A percentile compares a stretch with the other conserved stretches of the same genome.
Conservation (phyloP, 73 alveolate genomes). For the Tetrahymena thermophila region DNA sequence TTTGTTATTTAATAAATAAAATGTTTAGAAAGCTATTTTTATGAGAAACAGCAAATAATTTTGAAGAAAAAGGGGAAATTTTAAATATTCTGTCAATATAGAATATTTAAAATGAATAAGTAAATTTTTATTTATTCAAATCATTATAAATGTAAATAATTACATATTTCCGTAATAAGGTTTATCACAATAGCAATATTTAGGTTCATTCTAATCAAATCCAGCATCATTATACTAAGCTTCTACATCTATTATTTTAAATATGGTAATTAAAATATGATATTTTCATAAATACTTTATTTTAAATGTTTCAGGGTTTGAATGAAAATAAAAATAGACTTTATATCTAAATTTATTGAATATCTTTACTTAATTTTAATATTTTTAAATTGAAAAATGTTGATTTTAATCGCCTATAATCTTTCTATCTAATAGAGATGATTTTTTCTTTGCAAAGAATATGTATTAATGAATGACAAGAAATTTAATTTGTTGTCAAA, state of each 20-base stretch:
- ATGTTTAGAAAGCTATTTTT: background rate
- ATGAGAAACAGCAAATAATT: background rate
- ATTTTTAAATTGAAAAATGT: background rate
- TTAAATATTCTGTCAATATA: background rate
- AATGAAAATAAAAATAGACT: background rate
- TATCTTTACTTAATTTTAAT: background rate
- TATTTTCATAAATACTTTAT: background rate
- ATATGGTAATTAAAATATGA: background rate
- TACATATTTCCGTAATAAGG: background rate
- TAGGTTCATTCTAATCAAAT: background rate
- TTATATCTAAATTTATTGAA: background rate
- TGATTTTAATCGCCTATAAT: background rate
- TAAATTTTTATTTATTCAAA: background rate
- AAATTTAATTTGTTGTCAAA: too few species aligned
- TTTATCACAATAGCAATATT: background rate
- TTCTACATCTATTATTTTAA: background rate
- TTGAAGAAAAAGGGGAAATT: background rate
- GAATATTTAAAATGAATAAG: background rate
- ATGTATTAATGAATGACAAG: too few species aligned
- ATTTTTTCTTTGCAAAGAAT: background rate
- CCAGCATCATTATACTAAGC: background rate
- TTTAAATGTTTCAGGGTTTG: background rate
- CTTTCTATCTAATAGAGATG: background rate
- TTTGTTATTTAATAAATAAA: conserved; percentile 37
- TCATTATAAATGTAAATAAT: background rate